Percentiles rank a stretch among this genome's conserved stretches.
Conservation (phyloP, 495 filamentous ascomycete genomes). For the Xylaria bambusicola region DNA sequence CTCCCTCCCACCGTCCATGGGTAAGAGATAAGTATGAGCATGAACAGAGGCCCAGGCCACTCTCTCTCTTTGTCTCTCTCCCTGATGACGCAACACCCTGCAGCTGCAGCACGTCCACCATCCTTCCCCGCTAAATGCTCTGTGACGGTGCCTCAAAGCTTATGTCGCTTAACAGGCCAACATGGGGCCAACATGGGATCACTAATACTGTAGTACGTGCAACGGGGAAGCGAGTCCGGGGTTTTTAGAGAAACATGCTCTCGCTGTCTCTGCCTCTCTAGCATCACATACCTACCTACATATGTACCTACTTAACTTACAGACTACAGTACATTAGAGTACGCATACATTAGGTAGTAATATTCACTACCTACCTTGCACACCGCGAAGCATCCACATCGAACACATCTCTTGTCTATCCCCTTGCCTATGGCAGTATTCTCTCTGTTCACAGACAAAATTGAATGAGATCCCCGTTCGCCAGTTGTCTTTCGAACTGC, state of each 20-base stretch:
- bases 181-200: neutral
- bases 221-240: slow-evolving; percentile 8
- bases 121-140: slow-evolving; percentile 12
- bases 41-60: neutral
- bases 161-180: slow-evolving; percentile 13
- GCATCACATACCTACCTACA: neutral
- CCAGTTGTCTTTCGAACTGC: neutral
- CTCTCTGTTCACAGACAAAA: neutral
- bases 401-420: too few species aligned
- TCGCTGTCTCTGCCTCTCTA: neutral
- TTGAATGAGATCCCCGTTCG: too few species aligned
- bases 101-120: slow-evolving; percentile 6
- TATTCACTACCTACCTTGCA: too few species aligned
- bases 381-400: too few species aligned
- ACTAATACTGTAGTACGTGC: neutral
- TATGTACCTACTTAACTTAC: too few species aligned
- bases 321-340: too few species aligned
- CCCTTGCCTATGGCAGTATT: too few species aligned
- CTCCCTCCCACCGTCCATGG: too few species aligned
- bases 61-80: slow-evolving; percentile 9
- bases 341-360: too few species aligned
- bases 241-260: too few species aligned
- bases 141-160: slow-evolving; percentile 7
- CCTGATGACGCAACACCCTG: slow-evolving; percentile 16
- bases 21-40: too few species aligned